Percentiles rank a stretch among this genome's conserved stretches.
These are phyloP conservation scores for Echinosophora koreensis DNA, from an alignment of 306 rosid genomes.

Conservation along the genomic window DNA sequence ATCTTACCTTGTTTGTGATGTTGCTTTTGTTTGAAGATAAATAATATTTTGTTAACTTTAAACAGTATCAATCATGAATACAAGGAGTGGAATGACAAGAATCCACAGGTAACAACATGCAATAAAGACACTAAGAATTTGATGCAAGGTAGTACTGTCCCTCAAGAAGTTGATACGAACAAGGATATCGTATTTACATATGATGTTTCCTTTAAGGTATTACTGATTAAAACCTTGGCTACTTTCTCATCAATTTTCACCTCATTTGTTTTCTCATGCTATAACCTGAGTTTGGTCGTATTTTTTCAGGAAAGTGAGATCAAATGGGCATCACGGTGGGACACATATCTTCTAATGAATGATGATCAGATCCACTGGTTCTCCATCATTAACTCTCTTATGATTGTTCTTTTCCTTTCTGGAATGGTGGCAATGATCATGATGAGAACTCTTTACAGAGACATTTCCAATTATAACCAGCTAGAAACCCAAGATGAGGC, in stretches of 20 bases:
- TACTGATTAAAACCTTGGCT: slow-evolving; percentile 38
- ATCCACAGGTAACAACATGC: slow-evolving; percentile 88
- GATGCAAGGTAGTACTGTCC: slow-evolving; percentile 86
- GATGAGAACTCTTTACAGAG: slow-evolving; percentile 99
- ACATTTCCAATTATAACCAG: slow-evolving; percentile 97
- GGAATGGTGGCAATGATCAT: slow-evolving; percentile 99
- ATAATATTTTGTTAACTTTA: slow-evolving; percentile 18
- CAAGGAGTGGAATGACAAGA: slow-evolving; percentile 86
- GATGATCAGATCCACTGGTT: slow-evolving; percentile 99
- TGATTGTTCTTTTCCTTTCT: slow-evolving; percentile 99
- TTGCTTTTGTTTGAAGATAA: slow-evolving; percentile 28
- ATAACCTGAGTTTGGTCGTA: slow-evolving; percentile 35
- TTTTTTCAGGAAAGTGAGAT: slow-evolving; percentile 81
- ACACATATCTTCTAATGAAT: slow-evolving; percentile 98
- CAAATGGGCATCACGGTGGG: slow-evolving; percentile 99
- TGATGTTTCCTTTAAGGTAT: slow-evolving; percentile 96
- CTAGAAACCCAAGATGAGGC: slow-evolving; percentile 99
- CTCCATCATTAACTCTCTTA: slow-evolving; percentile 94
- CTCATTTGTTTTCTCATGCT: slow-evolving; percentile 14
- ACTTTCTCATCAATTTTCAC: slow-evolving; percentile 1
- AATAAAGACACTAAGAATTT: slow-evolving; percentile 89
- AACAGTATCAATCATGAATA: slow-evolving; percentile 89
- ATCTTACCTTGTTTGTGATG: slow-evolving; percentile 13
- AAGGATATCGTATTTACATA: slow-evolving; percentile 89
- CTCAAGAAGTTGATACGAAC: slow-evolving; percentile 86